Conservation (phyloP, 2,329 filamentous ascomycete genomes). For the Amesomyces nigricolor region DNA sequence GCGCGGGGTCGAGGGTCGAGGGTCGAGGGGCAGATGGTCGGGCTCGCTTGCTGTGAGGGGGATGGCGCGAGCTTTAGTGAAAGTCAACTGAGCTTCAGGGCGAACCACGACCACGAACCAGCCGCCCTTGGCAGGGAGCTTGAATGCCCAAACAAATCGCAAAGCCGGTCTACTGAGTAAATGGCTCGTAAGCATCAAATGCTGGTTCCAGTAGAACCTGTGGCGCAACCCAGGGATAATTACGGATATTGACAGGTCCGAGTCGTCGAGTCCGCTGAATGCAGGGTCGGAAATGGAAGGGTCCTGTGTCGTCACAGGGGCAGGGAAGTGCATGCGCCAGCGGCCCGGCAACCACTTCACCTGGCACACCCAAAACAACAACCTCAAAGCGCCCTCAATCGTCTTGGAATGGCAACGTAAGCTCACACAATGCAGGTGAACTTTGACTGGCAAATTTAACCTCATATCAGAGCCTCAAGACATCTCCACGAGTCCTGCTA, state of each 20-base stretch:
- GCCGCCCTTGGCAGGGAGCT: slow-evolving; percentile 15
- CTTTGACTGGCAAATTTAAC: too few relatives aligned
- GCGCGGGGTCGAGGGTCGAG: slow-evolving; percentile 7
- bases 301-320: background rate
- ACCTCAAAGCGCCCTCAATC: background rate
- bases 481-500: too few relatives aligned
- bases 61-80: slow-evolving; percentile 2
- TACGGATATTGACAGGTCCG: background rate
- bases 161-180: background rate
- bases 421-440: background rate
- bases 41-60: background rate
- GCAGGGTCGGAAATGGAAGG: background rate
- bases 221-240: slow-evolving; percentile 1
- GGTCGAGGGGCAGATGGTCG: slow-evolving; percentile 5
- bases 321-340: slow-evolving; percentile 2
- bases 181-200: background rate
- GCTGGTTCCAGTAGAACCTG: background rate
- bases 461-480: too few relatives aligned
- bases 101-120: background rate
- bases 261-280: background rate
- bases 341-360: slow-evolving; percentile 14
- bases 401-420: background rate
- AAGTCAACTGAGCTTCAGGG: too few relatives aligned
- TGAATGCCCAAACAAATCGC: slow-evolving; percentile 2
- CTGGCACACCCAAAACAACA: slow-evolving; percentile 5